These are phyloP conservation scores for Apiotrichum porosum DNA, from an alignment of 1,284 basidiomycete genomes.

Conservation along the genomic window DNA sequence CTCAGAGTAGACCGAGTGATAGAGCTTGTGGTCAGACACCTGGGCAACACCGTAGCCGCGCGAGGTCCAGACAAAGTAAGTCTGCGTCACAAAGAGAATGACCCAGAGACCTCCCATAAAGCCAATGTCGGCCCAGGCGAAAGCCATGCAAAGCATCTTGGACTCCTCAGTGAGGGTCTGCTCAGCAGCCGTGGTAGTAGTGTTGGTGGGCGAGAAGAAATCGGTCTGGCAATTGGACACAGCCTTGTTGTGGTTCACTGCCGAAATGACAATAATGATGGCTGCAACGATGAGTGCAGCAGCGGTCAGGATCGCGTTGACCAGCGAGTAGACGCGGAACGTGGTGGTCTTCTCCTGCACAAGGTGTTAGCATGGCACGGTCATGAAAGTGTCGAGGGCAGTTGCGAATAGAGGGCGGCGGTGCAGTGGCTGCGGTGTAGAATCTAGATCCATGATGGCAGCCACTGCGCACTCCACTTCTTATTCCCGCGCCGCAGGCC, in stretches of 20 bases:
- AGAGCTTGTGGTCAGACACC: conserved; percentile 71
- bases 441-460: too few relatives aligned
- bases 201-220: conserved; percentile 31
- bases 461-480: too few relatives aligned
- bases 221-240: conserved; percentile 56
- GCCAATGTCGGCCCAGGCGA: conserved; percentile 86
- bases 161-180: conserved; percentile 51
- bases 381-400: too few relatives aligned
- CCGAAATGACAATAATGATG: conserved; percentile 73
- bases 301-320: conserved; percentile 60
- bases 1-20: conserved; percentile 62
- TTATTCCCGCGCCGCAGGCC: too few relatives aligned
- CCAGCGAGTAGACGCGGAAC: conserved; percentile 67
- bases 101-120: conserved; percentile 82
- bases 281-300: conserved; percentile 69
- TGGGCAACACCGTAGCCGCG: conserved; percentile 70
- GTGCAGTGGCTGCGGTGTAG: too few relatives aligned
- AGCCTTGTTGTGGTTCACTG: conserved; percentile 65
- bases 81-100: conserved; percentile 68
- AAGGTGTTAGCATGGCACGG: conserved; percentile 1
- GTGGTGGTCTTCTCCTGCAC: conserved; percentile 67
- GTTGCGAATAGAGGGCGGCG: too few relatives aligned
- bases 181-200: conserved; percentile 35
- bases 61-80: conserved; percentile 55
- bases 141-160: conserved; percentile 71